phyloP scores from a whole-genome alignment of 208 protist species.

The Angomonas deanei region DNA sequence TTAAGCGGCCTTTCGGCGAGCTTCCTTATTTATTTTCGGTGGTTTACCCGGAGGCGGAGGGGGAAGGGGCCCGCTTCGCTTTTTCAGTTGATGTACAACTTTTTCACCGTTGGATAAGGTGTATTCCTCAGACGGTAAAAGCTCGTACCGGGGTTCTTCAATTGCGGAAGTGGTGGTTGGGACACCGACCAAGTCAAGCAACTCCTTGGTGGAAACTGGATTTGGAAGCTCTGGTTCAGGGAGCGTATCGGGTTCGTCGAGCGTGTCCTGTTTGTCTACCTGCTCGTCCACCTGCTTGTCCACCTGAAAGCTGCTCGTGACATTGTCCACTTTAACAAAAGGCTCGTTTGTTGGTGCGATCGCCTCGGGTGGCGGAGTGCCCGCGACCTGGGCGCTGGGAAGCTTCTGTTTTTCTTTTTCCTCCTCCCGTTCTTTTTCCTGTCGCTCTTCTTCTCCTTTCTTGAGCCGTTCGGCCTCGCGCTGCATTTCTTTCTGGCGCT shows the following conservation, averaged over 20 bases:
- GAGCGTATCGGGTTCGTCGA: no score
- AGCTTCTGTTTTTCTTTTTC: conserved; percentile 6
- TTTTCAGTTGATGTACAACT: conserved; percentile 52
- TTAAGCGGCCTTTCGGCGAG: not conserved
- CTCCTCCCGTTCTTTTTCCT: conserved; percentile 11
- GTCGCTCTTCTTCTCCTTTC: conserved; percentile 14
- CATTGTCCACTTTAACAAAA: conserved; percentile 50
- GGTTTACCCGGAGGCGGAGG: conserved; percentile 54
- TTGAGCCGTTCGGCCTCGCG: no score
- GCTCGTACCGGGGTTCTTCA: not conserved
- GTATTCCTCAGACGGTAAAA: conserved; percentile 72
- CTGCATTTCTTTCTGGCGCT: conserved; percentile 43
- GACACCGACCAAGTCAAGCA: conserved; percentile 59
- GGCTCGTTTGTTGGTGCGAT: conserved; percentile 20
- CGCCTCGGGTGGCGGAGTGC: not conserved
- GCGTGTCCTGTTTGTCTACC: no score
- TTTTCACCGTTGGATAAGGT: conserved; percentile 52
- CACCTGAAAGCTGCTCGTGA: conserved; percentile 48
- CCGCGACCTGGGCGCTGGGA: no score
- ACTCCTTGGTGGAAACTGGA: conserved; percentile 39
- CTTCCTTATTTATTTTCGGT: conserved; percentile 30
- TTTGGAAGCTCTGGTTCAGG: no score
- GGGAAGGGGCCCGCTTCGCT: conserved; percentile 53
- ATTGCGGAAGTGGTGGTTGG: not conserved
- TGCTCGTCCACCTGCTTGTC: no score